A percentile compares a stretch with the other conserved stretches of the same genome.
phyloP scores from a whole-genome alignment of 2,329 filamentous ascomycete genomes.

The Domatiomyces catenatus region DNA sequence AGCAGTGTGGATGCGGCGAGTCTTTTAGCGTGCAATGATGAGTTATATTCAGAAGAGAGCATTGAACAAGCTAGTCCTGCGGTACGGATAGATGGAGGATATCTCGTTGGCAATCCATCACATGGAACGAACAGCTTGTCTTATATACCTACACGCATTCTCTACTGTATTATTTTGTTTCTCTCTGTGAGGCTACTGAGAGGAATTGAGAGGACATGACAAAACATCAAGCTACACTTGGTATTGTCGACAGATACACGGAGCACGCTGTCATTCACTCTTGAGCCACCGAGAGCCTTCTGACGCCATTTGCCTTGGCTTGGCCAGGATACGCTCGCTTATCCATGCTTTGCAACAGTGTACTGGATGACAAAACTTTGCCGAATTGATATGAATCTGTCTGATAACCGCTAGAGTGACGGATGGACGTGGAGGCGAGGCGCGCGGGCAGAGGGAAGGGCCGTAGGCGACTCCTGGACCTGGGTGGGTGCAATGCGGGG shows the following conservation, averaged over 20 bases:
- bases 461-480: too few species aligned
- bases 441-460: not conserved
- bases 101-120: not conserved
- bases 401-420: not conserved
- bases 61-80: not conserved
- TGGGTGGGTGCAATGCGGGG: not conserved
- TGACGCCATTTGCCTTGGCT: too few species aligned
- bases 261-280: too few species aligned
- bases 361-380: not conserved
- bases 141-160: not conserved
- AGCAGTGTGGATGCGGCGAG: conserved; percentile 90
- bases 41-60: not conserved
- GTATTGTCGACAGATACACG: too few species aligned
- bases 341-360: not conserved
- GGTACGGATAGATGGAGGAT: not conserved
- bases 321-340: too few species aligned
- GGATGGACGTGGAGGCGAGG: not conserved
- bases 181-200: too few species aligned
- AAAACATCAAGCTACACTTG: too few species aligned
- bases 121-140: not conserved
- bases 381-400: not conserved
- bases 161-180: too few species aligned
- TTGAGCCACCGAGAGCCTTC: too few species aligned
- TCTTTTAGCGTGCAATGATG: conserved; percentile 62
- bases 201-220: too few species aligned